Evolutionary conservation across 768 basidiomycete species (phyloP), one percentile per base, ranked within the genome.

Genomic region (Exidia glandulosa): DNA sequence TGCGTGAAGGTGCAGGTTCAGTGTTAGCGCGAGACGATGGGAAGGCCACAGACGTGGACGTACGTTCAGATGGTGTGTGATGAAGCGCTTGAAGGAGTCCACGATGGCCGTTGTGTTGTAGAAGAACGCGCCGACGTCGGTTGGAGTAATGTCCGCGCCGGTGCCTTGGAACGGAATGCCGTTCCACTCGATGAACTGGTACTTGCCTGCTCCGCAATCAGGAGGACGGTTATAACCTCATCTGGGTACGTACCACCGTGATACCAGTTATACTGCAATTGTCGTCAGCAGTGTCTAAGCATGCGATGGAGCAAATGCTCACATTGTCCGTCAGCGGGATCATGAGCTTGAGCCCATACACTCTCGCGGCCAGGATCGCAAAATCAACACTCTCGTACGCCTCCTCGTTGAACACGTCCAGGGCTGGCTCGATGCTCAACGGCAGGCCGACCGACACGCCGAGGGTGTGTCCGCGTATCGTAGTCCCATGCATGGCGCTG

Each of bases 131-230:
- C 62, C 63, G 45, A 63, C 66, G 58, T 69, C 66, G 33, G 57
- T 52, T 31, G 69, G 66, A 31, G 65, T 65, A 59, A 64, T 65
- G 34, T 69, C 64, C 23, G 64, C 65, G 57, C 70, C 69, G 14
- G 62, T 67, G 56, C 62, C 58, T 23, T 36, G 41, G 13, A 61
- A 63, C 30, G 32, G 31, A 6, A 58, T 60, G 16, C 63, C 63
- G 19, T 59, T 60, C 59, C 56, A 70, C 59, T 65, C 55, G 55
- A 72, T 69, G 45, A 70, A 72, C 34, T 70, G 68, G 57, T 65
- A 71, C 58, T 71, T 71, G 10, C 71, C 71, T 37, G 68, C 68
- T n/a, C n/a, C n/a, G n/a, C n/a, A n/a, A n/a, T n/a, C n/a, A n/a
- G n/a, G n/a, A n/a, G n/a, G n/a, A n/a, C n/a, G n/a, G n/a, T n/a